Conservation (phyloP, 2,329 filamentous ascomycete genomes). For the Canariomyces notabilis region DNA sequence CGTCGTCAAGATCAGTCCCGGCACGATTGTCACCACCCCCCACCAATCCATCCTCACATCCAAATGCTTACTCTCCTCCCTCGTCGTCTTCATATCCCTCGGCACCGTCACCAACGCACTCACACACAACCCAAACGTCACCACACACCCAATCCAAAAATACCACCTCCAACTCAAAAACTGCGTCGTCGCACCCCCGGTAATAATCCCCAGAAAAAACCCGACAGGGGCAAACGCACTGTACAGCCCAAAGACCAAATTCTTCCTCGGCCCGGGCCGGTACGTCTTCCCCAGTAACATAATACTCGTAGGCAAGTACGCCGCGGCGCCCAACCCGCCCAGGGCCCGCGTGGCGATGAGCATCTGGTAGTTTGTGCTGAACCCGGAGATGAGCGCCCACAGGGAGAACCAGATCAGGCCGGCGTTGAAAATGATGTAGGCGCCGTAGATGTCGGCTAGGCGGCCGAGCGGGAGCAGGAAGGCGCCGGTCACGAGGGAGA, state of each 20-base stretch:
- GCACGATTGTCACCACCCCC: conserved; percentile 56
- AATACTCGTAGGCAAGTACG: conserved; percentile 64
- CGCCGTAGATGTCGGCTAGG: conserved; percentile 58
- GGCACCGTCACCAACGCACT: conserved; percentile 40
- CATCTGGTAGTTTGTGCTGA: conserved; percentile 63
- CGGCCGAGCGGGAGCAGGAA: conserved; percentile 61
- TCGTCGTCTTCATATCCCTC: conserved; percentile 26
- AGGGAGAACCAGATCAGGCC: conserved; percentile 60
- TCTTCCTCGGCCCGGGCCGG: conserved; percentile 66
- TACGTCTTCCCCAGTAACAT: conserved; percentile 65
- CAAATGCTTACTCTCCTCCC: conserved; percentile 22
- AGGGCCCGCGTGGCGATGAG: conserved; percentile 68
- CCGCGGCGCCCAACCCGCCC: conserved; percentile 68
- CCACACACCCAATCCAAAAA: conserved; percentile 57
- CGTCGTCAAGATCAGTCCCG: conserved; percentile 63
- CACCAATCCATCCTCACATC: conserved; percentile 61
- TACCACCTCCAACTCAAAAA: conserved; percentile 63
- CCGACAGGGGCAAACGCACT: conserved; percentile 53
- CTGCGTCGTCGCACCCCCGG: conserved; percentile 58
- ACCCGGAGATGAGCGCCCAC: conserved; percentile 67
- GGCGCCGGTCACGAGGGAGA: conserved; percentile 50
- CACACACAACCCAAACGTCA: conserved; percentile 42
- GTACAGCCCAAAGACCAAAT: conserved; percentile 58
- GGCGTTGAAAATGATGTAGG: conserved; percentile 53
- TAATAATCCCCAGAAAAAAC: conserved; percentile 61